Evolutionary conservation across 192 early-diverging fungal genomes (phyloP).

Genomic region (Coemansia sp.): DNA sequence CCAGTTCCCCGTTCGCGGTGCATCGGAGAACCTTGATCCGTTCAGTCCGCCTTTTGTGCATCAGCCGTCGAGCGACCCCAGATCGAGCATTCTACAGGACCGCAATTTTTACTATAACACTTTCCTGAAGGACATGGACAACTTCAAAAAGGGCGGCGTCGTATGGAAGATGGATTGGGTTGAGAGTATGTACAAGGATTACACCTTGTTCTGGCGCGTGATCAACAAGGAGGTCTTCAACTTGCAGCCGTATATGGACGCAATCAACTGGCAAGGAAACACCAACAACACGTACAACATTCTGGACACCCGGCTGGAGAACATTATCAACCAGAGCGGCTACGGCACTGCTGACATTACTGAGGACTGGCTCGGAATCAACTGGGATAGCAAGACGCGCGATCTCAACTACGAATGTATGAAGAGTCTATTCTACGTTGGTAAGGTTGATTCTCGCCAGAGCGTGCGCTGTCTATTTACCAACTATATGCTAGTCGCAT

Average conservation of each 20-base stretch:
- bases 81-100: constrained; percentile 25
- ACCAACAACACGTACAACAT: constrained; percentile 53
- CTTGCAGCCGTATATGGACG: constrained; percentile 57
- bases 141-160: constrained; percentile 60
- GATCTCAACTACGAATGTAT: constrained; percentile 67
- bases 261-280: constrained; percentile 17
- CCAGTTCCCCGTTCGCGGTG: constrained; percentile 14
- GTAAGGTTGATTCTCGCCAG: constrained; percentile 74
- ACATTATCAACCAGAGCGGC: constrained; percentile 33
- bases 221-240: constrained; percentile 68
- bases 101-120: constrained; percentile 19
- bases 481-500: constrained; percentile 82
- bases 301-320: constrained; percentile 37
- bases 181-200: constrained; percentile 49
- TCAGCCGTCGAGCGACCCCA: constrained; percentile 11
- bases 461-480: constrained; percentile 74
- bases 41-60: constrained; percentile 5
- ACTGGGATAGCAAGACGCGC: constrained; percentile 18
- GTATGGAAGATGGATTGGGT: constrained; percentile 59
- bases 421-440: constrained; percentile 79
- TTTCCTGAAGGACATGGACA: constrained; percentile 25
- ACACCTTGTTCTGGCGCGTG: constrained; percentile 52
- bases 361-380: constrained; percentile 38
- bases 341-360: constrained; percentile 54
- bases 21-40: constrained; percentile 8